Percentiles rank a stretch among this genome's conserved stretches.
These are phyloP conservation scores for Elongisporangium undulatum DNA, from an alignment of 352 stramenopile genomes.

Conservation along the genomic window DNA sequence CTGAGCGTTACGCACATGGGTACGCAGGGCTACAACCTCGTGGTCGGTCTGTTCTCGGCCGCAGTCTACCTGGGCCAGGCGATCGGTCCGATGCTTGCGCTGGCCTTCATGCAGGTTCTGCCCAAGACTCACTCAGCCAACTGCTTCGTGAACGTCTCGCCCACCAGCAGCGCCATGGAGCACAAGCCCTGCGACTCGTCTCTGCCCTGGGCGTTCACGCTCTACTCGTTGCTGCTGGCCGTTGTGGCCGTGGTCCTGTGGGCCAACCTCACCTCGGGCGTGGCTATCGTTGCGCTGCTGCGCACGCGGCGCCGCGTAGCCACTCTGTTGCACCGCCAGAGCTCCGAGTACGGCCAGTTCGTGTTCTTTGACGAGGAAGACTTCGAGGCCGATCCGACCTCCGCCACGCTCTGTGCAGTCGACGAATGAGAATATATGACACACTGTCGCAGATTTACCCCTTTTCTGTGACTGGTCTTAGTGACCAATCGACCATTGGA, in stretches of 20 bases:
- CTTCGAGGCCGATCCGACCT: slow-evolving; percentile 11
- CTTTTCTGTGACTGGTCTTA: background rate
- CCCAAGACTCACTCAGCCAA: slow-evolving; percentile 33
- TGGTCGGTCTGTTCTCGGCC: slow-evolving; percentile 62
- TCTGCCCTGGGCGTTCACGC: slow-evolving; percentile 58
- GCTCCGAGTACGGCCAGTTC: slow-evolving; percentile 73
- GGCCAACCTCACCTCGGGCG: slow-evolving; percentile 27
- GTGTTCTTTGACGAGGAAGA: slow-evolving; percentile 72
- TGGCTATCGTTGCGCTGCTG: slow-evolving; percentile 26
- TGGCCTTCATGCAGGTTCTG: slow-evolving; percentile 42
- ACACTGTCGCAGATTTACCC: background rate
- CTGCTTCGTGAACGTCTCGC: slow-evolving; percentile 20
- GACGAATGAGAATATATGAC: background rate
- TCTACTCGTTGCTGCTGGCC: slow-evolving; percentile 32
- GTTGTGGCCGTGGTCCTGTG: slow-evolving; percentile 27
- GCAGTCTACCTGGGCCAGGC: slow-evolving; percentile 68
- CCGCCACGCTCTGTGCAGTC: background rate
- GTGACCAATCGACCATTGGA: background rate
- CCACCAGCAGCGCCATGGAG: slow-evolving; percentile 9
- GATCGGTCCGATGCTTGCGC: slow-evolving; percentile 50
- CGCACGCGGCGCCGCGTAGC: slow-evolving; percentile 33
- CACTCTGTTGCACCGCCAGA: slow-evolving; percentile 32
- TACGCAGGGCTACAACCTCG: slow-evolving; percentile 44
- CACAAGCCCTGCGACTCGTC: slow-evolving; percentile 33
- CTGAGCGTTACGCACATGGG: slow-evolving; percentile 35